Percentiles rank a stretch among this genome's conserved stretches.
Conservation (phyloP, 2,329 filamentous ascomycete species). For the Grosmannia serpens region DNA sequence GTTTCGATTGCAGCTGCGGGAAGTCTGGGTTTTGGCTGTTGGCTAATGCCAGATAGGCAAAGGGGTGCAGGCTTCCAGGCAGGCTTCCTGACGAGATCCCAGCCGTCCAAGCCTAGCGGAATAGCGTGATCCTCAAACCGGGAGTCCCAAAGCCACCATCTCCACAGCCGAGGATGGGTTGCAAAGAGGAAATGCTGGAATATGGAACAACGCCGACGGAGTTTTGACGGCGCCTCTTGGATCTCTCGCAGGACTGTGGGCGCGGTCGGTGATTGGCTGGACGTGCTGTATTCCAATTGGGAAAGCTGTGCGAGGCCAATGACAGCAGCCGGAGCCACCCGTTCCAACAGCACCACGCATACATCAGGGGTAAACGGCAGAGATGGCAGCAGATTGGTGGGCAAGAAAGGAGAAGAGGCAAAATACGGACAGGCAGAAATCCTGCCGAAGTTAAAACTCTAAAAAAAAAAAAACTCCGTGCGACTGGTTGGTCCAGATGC, state of each 20-base stretch:
- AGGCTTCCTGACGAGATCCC: background rate
- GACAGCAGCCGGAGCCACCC: background rate
- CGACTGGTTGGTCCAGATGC: background rate
- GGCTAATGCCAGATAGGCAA: background rate
- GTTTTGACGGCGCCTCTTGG: background rate
- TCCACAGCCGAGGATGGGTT: background rate
- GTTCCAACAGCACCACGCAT: background rate
- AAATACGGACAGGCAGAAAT: background rate
- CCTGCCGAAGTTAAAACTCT: background rate
- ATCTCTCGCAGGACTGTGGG: background rate
- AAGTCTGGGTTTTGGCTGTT: background rate
- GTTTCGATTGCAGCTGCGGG: background rate
- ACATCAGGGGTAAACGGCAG: background rate
- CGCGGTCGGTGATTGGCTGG: conserved; percentile 5
- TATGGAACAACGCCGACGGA: background rate
- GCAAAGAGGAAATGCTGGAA: background rate
- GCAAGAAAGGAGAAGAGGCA: background rate
- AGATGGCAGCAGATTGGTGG: background rate
- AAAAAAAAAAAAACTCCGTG: too few relatives aligned
- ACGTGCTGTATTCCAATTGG: conserved; percentile 9
- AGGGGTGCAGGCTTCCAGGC: background rate
- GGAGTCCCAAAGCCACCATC: background rate
- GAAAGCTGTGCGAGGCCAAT: conserved; percentile 15
- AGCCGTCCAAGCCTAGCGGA: background rate
- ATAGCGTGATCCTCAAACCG: background rate